phyloP scores from a whole-genome alignment of 2,329 filamentous ascomycete genomes.

The Talaromyces amestolkiae region DNA sequence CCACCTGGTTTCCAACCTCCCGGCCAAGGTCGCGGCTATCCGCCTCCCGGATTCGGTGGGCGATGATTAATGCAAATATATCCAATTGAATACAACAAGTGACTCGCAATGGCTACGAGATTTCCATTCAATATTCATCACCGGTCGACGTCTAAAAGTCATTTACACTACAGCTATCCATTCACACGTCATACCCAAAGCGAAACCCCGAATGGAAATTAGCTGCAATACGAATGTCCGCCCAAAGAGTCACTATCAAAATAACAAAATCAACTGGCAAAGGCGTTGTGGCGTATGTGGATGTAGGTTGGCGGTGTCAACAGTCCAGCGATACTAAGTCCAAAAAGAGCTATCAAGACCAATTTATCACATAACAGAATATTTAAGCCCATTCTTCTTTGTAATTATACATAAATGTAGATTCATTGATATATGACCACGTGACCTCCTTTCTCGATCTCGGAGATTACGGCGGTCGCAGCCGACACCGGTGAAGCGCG shows the following conservation, averaged over 20 bases:
- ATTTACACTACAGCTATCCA: neutral
- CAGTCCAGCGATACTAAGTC: slow-evolving; percentile 26
- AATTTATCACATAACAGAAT: neutral
- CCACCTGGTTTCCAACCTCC: slow-evolving; percentile 74
- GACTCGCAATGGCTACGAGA: slow-evolving; percentile 4
- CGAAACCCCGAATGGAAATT: neutral
- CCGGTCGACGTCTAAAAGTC: neutral
- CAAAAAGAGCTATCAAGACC: slow-evolving; percentile 1
- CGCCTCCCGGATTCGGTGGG: slow-evolving; percentile 51
- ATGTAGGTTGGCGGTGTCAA: slow-evolving; percentile 30
- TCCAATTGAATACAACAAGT: slow-evolving; percentile 6
- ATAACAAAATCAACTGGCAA: slow-evolving; percentile 32
- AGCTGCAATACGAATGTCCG: neutral
- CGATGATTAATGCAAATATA: slow-evolving; percentile 29
- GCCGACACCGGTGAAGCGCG: slow-evolving; percentile 8
- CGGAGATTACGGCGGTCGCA: slow-evolving; percentile 13
- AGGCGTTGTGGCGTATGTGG: slow-evolving; percentile 44
- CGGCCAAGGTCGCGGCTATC: slow-evolving; percentile 51
- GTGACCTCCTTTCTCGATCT: neutral
- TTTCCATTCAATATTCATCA: neutral
- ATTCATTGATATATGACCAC: neutral
- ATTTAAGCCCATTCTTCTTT: neutral
- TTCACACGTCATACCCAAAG: neutral
- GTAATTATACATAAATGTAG: neutral
- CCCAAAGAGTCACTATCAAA: slow-evolving; percentile 12